These are phyloP conservation scores for Ogataea trehalophila DNA, from an alignment of 805 yeast species.

Conservation along the genomic window DNA sequence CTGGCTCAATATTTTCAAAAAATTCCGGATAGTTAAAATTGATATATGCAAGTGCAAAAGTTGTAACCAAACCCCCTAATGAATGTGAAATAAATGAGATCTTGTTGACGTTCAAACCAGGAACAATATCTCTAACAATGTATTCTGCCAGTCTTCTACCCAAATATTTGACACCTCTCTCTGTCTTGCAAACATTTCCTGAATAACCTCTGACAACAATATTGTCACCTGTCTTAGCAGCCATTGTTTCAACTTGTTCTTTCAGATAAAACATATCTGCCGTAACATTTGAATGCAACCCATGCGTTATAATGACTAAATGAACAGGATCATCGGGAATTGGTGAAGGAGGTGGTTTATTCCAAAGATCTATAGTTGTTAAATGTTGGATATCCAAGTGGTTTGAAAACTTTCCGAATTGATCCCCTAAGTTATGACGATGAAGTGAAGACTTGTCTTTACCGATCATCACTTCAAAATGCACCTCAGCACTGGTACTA, in stretches of 20 bases:
- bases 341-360: constrained; percentile 45
- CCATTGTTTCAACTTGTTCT: constrained; percentile 60
- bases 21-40: constrained; percentile 64
- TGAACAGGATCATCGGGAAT: constrained; percentile 57
- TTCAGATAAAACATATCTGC: constrained; percentile 88
- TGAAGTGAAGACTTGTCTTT: constrained; percentile 36
- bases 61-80: constrained; percentile 86
- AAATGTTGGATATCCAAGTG: constrained; percentile 45
- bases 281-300: constrained; percentile 82
- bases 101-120: constrained; percentile 43
- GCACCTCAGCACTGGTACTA: constrained; percentile 59
- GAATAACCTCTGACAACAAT: constrained; percentile 77
- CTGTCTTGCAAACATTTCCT: constrained; percentile 85
- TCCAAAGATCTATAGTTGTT: constrained; percentile 75
- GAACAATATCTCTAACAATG: constrained; percentile 47
- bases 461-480: constrained; percentile 58
- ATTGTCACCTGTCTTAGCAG: constrained; percentile 48
- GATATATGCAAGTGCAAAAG: constrained; percentile 84
- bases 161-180: constrained; percentile 76
- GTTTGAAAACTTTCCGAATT: constrained; percentile 24
- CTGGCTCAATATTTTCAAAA: constrained; percentile 61
- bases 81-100: constrained; percentile 93
- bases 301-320: constrained; percentile 84
- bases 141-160: constrained; percentile 80
- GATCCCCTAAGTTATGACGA: constrained; percentile 13